Evolutionary conservation across 768 basidiomycete species (phyloP).

Genomic region (Suillus brevipes): DNA sequence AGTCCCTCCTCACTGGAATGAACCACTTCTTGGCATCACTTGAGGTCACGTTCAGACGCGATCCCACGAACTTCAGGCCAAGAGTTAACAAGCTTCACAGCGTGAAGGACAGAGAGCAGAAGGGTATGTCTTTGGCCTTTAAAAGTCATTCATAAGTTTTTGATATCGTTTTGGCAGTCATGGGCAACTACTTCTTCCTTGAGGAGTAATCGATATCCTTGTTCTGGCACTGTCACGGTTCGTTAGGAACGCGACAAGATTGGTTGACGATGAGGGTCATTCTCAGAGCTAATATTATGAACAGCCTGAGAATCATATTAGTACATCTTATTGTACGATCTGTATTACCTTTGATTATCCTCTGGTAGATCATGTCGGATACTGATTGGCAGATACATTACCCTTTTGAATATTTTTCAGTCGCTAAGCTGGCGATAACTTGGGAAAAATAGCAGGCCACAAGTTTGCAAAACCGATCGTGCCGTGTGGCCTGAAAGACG

Average conservation of each 20-base stretch:
- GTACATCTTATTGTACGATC: neutral
- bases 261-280: neutral
- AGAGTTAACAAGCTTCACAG: constrained; percentile 85
- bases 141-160: constrained; percentile 5
- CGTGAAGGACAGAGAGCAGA: constrained; percentile 88
- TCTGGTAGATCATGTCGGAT: neutral
- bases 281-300: neutral
- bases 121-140: constrained; percentile 46
- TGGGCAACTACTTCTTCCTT: constrained; percentile 92
- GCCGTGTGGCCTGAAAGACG: neutral
- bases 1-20: constrained; percentile 95
- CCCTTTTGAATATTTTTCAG: neutral
- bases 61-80: constrained; percentile 92
- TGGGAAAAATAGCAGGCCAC: constrained; percentile 5
- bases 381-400: neutral
- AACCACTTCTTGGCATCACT: constrained; percentile 95
- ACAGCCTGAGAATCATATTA: neutral
- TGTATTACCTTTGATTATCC: neutral
- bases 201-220: constrained; percentile 55
- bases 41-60: constrained; percentile 97
- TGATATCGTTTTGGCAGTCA: constrained; percentile 41
- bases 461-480: neutral
- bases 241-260: neutral
- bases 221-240: neutral
- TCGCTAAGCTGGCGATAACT: neutral